Base-by-base conservation (phyloP, 805 yeast genomes). In the Starmera dryadoides region DNA sequence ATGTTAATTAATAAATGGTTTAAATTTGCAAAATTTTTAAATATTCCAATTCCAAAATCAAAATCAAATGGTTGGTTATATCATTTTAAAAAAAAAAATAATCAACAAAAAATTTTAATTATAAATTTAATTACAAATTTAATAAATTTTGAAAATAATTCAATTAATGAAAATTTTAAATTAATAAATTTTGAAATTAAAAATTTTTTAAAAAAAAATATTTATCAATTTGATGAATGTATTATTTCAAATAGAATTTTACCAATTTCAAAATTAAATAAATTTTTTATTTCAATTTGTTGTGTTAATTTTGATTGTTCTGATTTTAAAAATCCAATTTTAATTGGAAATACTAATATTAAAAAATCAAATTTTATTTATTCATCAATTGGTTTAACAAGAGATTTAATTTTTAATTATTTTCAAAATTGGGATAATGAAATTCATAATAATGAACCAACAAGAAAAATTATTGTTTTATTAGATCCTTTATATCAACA, bases 41-140 rank as follows among this genome's bases (percentile, higher is more conserved):
- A 34, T 35, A 9, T 32, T 25, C 6, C 40, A 28, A 10, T 22
- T 25, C 4, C 20, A 11, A 41, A 41, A 25, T 42, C 40, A 8
- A 60, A 60, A 42, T 59, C 68, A 2, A 63, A 63, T 42, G 72
- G 71, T 1, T 67, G 71, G 71, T 40, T 66, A 6, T 61, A 62
- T 33, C 63, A 63, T 44, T 66, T 66, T 52, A 65, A 62, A 37
- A 53, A 51, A 35, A 50, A 58, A 31, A 55, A 59, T 42, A 37
- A 51, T 5, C 35, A 50, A 2, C 59, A 58, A 38, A 44, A 53
- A 28, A 55, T 56, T 5, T 40, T 58, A 16, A 63, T 64, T 7
- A 36, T 42, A 12, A 30, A 40, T 1, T 61, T 59, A 36, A 52
- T 57, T 39, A 39, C 39, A 11, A 42, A 48, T 18, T 23, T 40